phyloP scores from a whole-genome alignment of 192 early-diverging fungal genomes.

The Coemansia asiatica region DNA sequence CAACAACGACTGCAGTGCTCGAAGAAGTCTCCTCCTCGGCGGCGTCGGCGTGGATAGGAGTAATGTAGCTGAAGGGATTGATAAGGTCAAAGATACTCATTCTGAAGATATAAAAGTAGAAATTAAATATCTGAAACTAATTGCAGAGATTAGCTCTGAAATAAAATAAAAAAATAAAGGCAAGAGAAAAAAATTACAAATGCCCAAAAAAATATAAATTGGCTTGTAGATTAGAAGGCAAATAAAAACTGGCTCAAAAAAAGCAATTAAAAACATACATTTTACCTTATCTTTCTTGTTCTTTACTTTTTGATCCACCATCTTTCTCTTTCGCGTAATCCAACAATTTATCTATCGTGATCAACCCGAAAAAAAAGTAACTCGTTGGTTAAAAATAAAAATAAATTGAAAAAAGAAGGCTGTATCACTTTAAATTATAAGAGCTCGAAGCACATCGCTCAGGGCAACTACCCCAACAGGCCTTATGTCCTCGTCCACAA shows the following conservation, averaged over 20 bases:
- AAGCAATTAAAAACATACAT: neutral
- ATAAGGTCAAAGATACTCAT: slow-evolving; percentile 54
- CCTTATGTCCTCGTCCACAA: slow-evolving; percentile 78
- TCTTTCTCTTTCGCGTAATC: neutral
- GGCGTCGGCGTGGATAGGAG: slow-evolving; percentile 65
- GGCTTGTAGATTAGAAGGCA: neutral
- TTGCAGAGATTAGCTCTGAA: neutral
- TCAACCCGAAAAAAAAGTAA: no score
- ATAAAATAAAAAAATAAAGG: slow-evolving; percentile 1
- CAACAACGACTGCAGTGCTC: slow-evolving; percentile 6
- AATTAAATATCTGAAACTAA: neutral
- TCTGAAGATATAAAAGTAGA: slow-evolving; percentile 1
- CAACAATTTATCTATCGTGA: no score
- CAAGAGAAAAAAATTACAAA: slow-evolving; percentile 5
- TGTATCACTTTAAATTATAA: slow-evolving; percentile 33
- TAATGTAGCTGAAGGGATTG: slow-evolving; percentile 59
- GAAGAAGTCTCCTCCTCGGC: slow-evolving; percentile 10
- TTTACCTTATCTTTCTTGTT: neutral
- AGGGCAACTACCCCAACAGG: slow-evolving; percentile 82
- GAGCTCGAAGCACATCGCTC: slow-evolving; percentile 73
- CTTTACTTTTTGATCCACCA: neutral
- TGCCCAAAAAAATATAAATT: neutral
- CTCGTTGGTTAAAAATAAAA: neutral
- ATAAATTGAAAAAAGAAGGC: neutral
- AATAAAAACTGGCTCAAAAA: neutral